These are phyloP conservation scores for Penicillium fuscoglaucum DNA, from an alignment of 2,329 filamentous ascomycete species.

Conservation along the genomic window DNA sequence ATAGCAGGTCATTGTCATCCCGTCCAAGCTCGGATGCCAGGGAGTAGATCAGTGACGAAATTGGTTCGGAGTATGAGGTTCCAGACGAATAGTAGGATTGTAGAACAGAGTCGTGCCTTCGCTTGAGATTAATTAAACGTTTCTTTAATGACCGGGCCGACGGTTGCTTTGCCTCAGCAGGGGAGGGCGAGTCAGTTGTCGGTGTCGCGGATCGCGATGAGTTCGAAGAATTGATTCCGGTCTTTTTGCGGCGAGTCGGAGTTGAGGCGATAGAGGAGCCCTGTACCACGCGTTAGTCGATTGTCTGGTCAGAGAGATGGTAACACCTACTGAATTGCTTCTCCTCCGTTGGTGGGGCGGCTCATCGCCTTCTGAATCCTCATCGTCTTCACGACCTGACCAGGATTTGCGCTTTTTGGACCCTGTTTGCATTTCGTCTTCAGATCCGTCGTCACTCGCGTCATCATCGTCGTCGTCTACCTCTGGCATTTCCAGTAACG, in stretches of 20 bases:
- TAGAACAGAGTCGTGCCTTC: conserved; percentile 73
- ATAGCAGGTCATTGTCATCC: conserved; percentile 94
- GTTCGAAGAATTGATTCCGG: conserved; percentile 45
- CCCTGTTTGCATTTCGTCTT: conserved; percentile 51
- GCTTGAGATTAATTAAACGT: conserved; percentile 71
- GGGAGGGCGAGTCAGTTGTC: conserved; percentile 42
- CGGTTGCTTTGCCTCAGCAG: conserved; percentile 55
- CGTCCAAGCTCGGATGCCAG: conserved; percentile 91
- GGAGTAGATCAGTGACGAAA: conserved; percentile 92
- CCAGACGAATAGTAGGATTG: conserved; percentile 83
- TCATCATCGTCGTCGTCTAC: conserved; percentile 75
- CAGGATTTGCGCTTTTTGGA: conserved; percentile 75
- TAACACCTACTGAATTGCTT: conserved; percentile 73
- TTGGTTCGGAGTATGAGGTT: conserved; percentile 89
- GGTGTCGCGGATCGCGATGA: conserved; percentile 50
- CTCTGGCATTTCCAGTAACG: conserved; percentile 87
- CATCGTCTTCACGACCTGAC: conserved; percentile 69
- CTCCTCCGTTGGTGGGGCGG: conserved; percentile 76
- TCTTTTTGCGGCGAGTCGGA: conserved; percentile 43
- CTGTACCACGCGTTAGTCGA: conserved; percentile 25
- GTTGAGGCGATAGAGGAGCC: conserved; percentile 45
- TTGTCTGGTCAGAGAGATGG: background rate
- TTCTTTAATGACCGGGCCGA: conserved; percentile 72
- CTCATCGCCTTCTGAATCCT: conserved; percentile 66
- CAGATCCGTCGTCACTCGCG: conserved; percentile 59